Percentiles rank a stretch among this genome's conserved stretches.
phyloP scores from a whole-genome alignment of 495 filamentous ascomycete genomes.

The Mytilinidion resinicola region DNA sequence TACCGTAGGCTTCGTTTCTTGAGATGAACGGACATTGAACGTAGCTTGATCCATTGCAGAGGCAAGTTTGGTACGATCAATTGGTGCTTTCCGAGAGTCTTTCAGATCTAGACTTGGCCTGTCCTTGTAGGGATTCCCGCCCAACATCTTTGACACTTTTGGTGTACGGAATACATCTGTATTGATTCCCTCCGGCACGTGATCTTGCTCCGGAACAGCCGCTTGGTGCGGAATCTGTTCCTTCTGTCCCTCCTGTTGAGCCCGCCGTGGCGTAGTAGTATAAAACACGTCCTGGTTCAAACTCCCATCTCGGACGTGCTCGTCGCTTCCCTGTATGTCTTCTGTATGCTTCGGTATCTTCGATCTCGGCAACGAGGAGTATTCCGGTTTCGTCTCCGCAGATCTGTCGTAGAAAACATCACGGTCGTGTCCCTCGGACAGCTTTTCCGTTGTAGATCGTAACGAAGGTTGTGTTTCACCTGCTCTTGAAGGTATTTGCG shows the following conservation, averaged over 20 bases:
- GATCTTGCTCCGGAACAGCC: constrained; percentile 37
- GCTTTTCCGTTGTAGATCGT: constrained; percentile 23
- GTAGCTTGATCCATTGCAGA: constrained; percentile 39
- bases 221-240: constrained; percentile 21
- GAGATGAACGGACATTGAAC: constrained; percentile 37
- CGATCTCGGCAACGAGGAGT: constrained; percentile 51
- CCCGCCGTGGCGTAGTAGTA: constrained; percentile 31
- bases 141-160: constrained; percentile 51
- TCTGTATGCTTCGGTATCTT: constrained; percentile 54
- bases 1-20: constrained; percentile 17
- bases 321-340: constrained; percentile 38
- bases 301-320: constrained; percentile 33
- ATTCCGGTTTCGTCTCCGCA: constrained; percentile 38
- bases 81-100: constrained; percentile 27
- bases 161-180: constrained; percentile 57
- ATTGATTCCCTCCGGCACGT: constrained; percentile 52
- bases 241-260: constrained; percentile 8
- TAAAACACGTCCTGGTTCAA: constrained; percentile 57
- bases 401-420: constrained; percentile 56
- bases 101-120: constrained; percentile 27
- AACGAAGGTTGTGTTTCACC: constrained; percentile 33
- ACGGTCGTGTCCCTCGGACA: constrained; percentile 41
- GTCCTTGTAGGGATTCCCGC: constrained; percentile 29
- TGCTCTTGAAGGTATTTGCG: constrained; percentile 48
- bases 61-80: constrained; percentile 30